Evolutionary conservation across 2,329 filamentous ascomycete species (phyloP).

Genomic region (Ciborinia camelliae): DNA sequence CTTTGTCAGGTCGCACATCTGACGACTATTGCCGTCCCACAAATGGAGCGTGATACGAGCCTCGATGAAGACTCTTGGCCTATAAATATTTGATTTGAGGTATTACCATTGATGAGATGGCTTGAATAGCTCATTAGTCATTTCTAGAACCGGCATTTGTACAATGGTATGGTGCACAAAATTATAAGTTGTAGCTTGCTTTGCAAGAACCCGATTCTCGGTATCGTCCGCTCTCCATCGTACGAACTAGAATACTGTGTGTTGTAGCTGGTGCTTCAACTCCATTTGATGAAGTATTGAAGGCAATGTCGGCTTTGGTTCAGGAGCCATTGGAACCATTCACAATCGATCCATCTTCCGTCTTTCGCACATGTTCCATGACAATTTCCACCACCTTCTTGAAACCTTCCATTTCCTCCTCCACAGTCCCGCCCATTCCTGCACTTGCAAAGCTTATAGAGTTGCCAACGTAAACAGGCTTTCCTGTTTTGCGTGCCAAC

Average conservation of each 20-base stretch:
- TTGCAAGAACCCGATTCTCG: constrained; percentile 10
- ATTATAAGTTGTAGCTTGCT: constrained; percentile 11
- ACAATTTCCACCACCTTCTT: constrained; percentile 70
- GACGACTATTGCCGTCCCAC: constrained; percentile 16
- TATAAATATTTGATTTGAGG: constrained; percentile 3
- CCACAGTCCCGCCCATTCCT: constrained; percentile 74
- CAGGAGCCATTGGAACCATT: constrained; percentile 19
- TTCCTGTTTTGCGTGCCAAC: constrained; percentile 66
- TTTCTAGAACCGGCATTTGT: constrained; percentile 10
- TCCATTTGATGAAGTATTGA: background rate
- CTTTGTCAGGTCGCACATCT: constrained; percentile 17
- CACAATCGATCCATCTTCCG: constrained; percentile 28
- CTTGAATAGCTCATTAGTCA: constrained; percentile 3
- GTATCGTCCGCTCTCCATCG: constrained; percentile 7
- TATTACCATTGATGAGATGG: constrained; percentile 4
- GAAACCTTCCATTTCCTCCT: constrained; percentile 93
- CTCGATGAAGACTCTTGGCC: background rate
- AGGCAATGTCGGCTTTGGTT: background rate
- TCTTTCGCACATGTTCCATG: constrained; percentile 49
- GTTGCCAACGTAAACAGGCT: constrained; percentile 86
- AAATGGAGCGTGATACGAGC: constrained; percentile 9
- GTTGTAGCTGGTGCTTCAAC: background rate
- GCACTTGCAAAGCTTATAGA: constrained; percentile 74
- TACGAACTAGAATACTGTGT: background rate
- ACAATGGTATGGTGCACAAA: constrained; percentile 9